phyloP scores from a whole-genome alignment of 2,329 filamentous ascomycete species.

The Tolypocladium tundrense region DNA sequence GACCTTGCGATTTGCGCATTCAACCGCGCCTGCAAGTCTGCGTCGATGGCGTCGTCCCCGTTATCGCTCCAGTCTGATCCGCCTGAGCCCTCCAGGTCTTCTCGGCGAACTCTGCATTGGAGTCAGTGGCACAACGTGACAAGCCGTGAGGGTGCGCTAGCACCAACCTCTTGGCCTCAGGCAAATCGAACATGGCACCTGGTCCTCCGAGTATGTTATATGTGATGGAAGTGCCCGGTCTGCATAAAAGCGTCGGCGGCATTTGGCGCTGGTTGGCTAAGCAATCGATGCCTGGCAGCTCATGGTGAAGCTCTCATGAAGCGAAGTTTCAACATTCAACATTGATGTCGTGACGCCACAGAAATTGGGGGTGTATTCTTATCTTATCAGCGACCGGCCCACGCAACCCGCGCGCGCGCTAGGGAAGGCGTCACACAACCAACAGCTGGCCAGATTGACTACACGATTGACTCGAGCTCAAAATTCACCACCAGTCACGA shows the following conservation, averaged over 20 bases:
- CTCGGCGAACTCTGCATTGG: slow-evolving; percentile 38
- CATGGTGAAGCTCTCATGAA: not conserved
- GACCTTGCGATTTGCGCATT: slow-evolving; percentile 37
- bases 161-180: slow-evolving; percentile 20
- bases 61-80: slow-evolving; percentile 12
- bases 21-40: slow-evolving; percentile 31
- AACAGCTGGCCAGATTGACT: not conserved
- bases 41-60: slow-evolving; percentile 23
- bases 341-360: not conserved
- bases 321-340: not conserved
- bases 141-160: not conserved
- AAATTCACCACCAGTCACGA: not conserved
- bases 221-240: not conserved
- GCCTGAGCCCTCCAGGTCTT: slow-evolving; percentile 36
- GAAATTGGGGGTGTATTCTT: not conserved
- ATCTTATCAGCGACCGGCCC: not conserved
- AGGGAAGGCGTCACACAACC: not conserved
- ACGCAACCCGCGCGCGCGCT: not conserved
- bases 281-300: not conserved
- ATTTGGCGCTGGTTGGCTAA: not conserved
- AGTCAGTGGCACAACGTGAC: not conserved
- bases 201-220: not conserved
- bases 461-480: not conserved
- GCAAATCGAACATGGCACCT: slow-evolving; percentile 17
- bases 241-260: not conserved